Conservation (phyloP, 768 basidiomycete species). For the Mycena rosella region DNA sequence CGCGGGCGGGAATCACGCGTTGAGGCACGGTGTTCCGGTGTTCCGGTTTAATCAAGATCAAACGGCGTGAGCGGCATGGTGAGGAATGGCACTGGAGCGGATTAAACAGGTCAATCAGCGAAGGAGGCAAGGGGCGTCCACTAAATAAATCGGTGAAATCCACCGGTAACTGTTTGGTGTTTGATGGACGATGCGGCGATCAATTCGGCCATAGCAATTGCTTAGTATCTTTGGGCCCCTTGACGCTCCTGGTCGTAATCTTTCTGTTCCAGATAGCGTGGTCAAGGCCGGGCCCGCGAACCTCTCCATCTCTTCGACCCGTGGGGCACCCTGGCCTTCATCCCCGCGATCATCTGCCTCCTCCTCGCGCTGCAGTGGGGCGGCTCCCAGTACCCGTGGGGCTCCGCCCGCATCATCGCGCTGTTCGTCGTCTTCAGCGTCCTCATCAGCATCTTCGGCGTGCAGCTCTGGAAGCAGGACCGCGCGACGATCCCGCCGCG, state of each 20-base stretch:
- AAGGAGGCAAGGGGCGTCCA: too few species aligned
- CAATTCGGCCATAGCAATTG: too few species aligned
- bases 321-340: slow-evolving; percentile 32
- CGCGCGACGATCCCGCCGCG: slow-evolving; percentile 32
- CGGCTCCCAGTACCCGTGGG: slow-evolving; percentile 2
- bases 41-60: too few species aligned
- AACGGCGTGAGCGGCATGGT: too few species aligned
- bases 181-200: too few species aligned
- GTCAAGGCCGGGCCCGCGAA: not conserved
- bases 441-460: not conserved
- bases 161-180: too few species aligned
- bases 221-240: too few species aligned
- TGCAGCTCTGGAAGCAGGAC: slow-evolving; percentile 2
- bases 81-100: too few species aligned
- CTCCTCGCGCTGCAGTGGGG: slow-evolving; percentile 18
- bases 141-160: too few species aligned
- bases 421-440: not conserved
- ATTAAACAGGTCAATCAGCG: too few species aligned
- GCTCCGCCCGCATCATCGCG: not conserved
- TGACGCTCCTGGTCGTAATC: slow-evolving; percentile 30
- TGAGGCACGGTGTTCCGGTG: slow-evolving; percentile 61
- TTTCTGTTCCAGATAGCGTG: slow-evolving; percentile 35
- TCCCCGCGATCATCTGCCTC: slow-evolving; percentile 34
- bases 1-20: slow-evolving; percentile 49
- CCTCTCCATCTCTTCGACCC: slow-evolving; percentile 34